Evolutionary conservation across 257 asterid genomes (phyloP).

Genomic region (Voacanga thouarsii): DNA sequence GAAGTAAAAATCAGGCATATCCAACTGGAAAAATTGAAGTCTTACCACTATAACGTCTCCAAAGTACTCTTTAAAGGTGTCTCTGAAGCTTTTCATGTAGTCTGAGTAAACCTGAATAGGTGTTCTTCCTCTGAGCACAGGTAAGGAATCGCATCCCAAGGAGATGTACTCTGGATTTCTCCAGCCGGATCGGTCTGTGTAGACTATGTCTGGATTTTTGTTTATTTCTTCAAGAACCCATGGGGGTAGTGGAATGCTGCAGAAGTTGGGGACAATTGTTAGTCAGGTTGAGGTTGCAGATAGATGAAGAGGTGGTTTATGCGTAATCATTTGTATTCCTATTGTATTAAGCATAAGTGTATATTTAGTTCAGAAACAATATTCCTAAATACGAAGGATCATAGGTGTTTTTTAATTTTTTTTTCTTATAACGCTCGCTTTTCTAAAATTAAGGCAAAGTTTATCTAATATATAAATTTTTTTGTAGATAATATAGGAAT

Average conservation of each 20-base stretch:
- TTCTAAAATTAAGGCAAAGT: too few species aligned
- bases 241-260: conserved; percentile 89
- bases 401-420: too few species aligned
- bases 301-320: background rate
- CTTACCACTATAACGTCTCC: conserved; percentile 74
- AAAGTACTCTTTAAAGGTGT: conserved; percentile 57
- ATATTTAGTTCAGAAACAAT: too few species aligned
- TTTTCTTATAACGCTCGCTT: too few species aligned
- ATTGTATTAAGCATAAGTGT: too few species aligned
- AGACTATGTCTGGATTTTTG: conserved; percentile 81
- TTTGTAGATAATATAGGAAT: too few species aligned
- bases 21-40: conserved; percentile 17
- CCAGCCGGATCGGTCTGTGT: conserved; percentile 80
- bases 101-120: conserved; percentile 90
- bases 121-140: conserved; percentile 86
- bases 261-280: conserved; percentile 11
- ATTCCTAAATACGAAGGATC: too few species aligned
- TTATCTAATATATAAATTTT: too few species aligned
- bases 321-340: too few species aligned
- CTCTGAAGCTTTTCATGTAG: conserved; percentile 75
- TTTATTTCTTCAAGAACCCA: conserved; percentile 97
- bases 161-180: conserved; percentile 91
- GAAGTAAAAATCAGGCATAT: background rate
- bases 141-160: conserved; percentile 75
- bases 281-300: conserved; percentile 3